phyloP scores from a whole-genome alignment of 2,329 filamentous ascomycete genomes.

The Botrytis fabae region DNA sequence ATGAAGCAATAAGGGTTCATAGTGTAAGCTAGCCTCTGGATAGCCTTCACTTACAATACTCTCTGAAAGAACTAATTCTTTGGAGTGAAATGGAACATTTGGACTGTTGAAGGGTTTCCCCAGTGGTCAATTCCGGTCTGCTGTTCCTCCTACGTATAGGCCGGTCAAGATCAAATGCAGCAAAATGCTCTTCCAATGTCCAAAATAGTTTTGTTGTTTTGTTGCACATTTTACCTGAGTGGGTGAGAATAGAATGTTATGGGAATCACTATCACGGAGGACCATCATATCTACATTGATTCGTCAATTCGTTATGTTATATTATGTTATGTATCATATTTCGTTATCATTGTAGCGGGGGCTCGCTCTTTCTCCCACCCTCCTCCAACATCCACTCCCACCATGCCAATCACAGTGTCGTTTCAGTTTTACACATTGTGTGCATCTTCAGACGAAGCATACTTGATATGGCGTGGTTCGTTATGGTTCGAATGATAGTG shows the following conservation, averaged over 20 bases:
- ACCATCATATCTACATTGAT: neutral
- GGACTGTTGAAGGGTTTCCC: neutral
- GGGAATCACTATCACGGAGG: neutral
- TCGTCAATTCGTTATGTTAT: neutral
- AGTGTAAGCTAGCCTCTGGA: neutral
- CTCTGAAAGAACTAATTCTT: neutral
- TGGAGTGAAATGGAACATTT: neutral
- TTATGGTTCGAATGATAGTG: slow-evolving; percentile 4
- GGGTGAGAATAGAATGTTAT: neutral
- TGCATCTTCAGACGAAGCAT: neutral
- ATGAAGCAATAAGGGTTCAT: neutral
- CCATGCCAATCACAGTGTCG: neutral
- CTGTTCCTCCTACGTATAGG: neutral
- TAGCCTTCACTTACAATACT: neutral
- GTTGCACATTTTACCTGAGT: neutral
- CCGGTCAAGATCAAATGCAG: neutral
- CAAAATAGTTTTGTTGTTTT: neutral
- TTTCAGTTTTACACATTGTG: neutral
- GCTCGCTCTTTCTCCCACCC: neutral
- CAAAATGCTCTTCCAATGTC: neutral
- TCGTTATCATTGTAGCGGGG: neutral
- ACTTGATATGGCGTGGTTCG: neutral
- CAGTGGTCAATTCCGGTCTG: neutral
- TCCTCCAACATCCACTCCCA: neutral
- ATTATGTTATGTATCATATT: neutral